Conservation (phyloP, 1,139 yeast genomes). For the Cylindricascospora bacillispora region DNA sequence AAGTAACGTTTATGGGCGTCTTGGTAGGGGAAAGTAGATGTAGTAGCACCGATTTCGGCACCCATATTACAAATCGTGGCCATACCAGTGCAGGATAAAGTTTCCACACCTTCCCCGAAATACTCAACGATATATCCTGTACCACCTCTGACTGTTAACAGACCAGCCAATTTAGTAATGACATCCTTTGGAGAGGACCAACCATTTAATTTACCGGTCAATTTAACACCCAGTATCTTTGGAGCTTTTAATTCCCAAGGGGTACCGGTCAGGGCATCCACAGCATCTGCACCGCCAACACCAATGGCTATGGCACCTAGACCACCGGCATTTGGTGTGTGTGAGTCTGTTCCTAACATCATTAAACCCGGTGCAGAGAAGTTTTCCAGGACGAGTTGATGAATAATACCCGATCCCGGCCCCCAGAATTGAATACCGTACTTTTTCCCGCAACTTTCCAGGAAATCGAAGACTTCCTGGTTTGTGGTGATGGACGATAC, state of each 20-base stretch:
- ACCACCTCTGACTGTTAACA: conserved; percentile 91
- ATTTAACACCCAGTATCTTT: conserved; percentile 77
- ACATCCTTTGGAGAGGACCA: conserved; percentile 97
- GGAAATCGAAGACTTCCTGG: conserved; percentile 87
- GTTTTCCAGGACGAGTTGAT: conserved; percentile 92
- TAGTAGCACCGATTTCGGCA: conserved; percentile 97
- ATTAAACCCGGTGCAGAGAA: conserved; percentile 88
- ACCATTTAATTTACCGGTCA: conserved; percentile 74
- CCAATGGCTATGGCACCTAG: conserved; percentile 95
- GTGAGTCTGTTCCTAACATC: conserved; percentile 97
- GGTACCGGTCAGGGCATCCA: conserved; percentile 91
- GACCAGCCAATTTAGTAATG: conserved; percentile 80
- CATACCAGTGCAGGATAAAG: conserved; percentile 94
- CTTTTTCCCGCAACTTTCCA: conserved; percentile 79
- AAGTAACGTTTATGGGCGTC: conserved; percentile 76
- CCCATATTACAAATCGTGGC: conserved; percentile 99
- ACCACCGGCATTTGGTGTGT: conserved; percentile 98
- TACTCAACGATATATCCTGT: conserved; percentile 93
- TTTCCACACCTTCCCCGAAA: conserved; percentile 83
- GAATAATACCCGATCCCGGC: conserved; percentile 97
- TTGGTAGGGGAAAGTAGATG: conserved; percentile 92
- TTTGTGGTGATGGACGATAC: conserved; percentile 65
- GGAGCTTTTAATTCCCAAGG: conserved; percentile 99
- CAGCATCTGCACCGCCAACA: conserved; percentile 99
- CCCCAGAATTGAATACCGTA: conserved; percentile 98